Base-by-base conservation (phyloP, 495 filamentous ascomycete species). In the Filosporella fistucella region DNA sequence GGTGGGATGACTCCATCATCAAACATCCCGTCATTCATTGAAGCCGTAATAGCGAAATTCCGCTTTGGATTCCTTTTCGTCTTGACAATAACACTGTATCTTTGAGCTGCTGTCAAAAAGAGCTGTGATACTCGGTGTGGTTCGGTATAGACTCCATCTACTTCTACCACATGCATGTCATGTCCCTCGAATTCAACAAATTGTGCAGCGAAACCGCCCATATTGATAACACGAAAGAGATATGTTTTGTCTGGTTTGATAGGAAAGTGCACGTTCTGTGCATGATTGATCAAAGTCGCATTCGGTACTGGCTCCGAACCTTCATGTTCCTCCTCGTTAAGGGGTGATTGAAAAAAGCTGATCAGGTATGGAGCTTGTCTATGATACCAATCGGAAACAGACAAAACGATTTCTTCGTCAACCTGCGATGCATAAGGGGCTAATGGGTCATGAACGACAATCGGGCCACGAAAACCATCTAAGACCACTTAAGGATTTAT, bases 101-200 rank as follows among this genome's bases (percentile, higher is more conserved):
- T 4, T 70, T 78, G 45, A 78, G 49, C 1, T 71, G 67, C 50
- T 76, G 63, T 60, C 85, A 55, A 16, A 20, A 42, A 47, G 4
- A 88, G 68, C 58, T 80, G 74, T 32, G 69, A 63, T 1, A 80
- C 75, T 45, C 75, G 71, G 6, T 70, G 63, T 0, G 76, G 75
- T 20, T 83, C 73, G 5, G 70, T 72, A 43, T 79, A 78, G 6
- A 79, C 66, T 12, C 76, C 76, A 40, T 64, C 62, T 16, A 61
- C 74, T 56, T 77, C 77, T 17, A 80, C 69, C 23, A 82, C 71
- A 20, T 52, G 67, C 57, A 85, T 72, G 5, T 60, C 69, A 54
- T 89, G 85, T 4, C 76, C 77, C 44, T 88, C 82, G 64, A 90
- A 80, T 72, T 85, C 84, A 55, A 89, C 63, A 57, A 84, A 75